These are phyloP conservation scores for Davidsoniella virescens DNA, from an alignment of 2,329 filamentous ascomycete species.

Conservation along the genomic window DNA sequence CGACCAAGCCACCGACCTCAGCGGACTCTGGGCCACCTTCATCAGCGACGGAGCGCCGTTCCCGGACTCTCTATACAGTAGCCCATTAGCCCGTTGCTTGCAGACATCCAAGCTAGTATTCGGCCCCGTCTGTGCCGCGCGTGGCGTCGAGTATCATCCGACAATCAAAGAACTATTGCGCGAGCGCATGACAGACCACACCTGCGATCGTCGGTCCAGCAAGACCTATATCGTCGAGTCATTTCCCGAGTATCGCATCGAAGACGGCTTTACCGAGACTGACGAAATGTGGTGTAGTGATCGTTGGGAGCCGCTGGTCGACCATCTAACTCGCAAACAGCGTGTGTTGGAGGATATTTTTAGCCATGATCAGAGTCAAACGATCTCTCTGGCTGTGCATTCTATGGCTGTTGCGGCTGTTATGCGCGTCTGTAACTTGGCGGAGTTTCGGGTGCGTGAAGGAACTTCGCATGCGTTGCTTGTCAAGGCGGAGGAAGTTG, in stretches of 20 bases:
- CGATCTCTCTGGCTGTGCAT: constrained; percentile 34
- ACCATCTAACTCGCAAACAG: constrained; percentile 29
- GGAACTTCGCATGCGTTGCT: constrained; percentile 38
- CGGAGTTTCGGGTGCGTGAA: constrained; percentile 30
- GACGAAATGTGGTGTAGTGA: constrained; percentile 36
- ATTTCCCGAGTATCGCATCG: constrained; percentile 35
- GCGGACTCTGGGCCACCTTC: constrained; percentile 33
- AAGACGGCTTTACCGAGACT: constrained; percentile 36
- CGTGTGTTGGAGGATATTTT: constrained; percentile 32
- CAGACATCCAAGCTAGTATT: constrained; percentile 39
- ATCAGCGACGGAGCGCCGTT: constrained; percentile 31
- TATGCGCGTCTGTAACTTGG: constrained; percentile 26
- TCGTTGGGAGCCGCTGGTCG: constrained; percentile 30
- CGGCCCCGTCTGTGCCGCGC: constrained; percentile 22
- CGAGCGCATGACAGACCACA: constrained; percentile 44
- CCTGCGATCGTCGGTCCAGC: constrained; percentile 39
- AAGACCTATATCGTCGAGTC: constrained; percentile 30
- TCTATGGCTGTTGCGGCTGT: constrained; percentile 30
- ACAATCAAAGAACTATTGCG: constrained; percentile 41
- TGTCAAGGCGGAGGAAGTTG: constrained; percentile 25
- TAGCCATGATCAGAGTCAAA: constrained; percentile 20
- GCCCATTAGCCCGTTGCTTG: constrained; percentile 41
- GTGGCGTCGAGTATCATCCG: constrained; percentile 29
- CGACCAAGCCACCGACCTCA: constrained; percentile 34
- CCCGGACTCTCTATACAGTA: constrained; percentile 39